phyloP scores from a whole-genome alignment of 495 filamentous ascomycete species.

The Podospora didyma region DNA sequence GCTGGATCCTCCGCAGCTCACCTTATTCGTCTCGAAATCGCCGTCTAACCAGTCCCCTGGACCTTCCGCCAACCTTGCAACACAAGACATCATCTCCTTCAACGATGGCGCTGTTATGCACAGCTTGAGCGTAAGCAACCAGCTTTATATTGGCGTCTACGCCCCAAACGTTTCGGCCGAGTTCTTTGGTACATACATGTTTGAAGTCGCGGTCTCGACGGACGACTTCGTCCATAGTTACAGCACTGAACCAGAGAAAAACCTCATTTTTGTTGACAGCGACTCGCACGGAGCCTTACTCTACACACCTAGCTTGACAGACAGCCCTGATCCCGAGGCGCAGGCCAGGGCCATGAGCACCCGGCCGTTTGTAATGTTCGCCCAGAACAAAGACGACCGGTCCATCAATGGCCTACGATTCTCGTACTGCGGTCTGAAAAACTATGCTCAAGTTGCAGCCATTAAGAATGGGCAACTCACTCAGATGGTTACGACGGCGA shows the following conservation, averaged over 20 bases:
- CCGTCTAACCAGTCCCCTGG: constrained; percentile 64
- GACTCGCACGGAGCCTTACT: constrained; percentile 74
- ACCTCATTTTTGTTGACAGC: constrained; percentile 72
- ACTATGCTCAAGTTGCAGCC: constrained; percentile 56
- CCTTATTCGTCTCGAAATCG: constrained; percentile 71
- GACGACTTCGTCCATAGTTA: constrained; percentile 67
- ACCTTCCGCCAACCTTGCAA: constrained; percentile 44
- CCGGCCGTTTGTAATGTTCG: constrained; percentile 75
- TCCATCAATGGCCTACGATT: constrained; percentile 61
- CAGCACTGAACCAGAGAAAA: constrained; percentile 35
- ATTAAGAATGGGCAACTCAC: constrained; percentile 39
- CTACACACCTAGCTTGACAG: constrained; percentile 64
- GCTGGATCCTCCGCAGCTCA: constrained; percentile 61
- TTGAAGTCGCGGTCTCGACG: constrained; percentile 78
- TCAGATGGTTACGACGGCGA: constrained; percentile 51
- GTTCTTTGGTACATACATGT: constrained; percentile 63
- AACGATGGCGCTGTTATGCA: constrained; percentile 59
- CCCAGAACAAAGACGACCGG: constrained; percentile 57
- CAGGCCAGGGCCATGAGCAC: constrained; percentile 54
- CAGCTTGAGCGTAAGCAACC: constrained; percentile 48
- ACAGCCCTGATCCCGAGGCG: constrained; percentile 33
- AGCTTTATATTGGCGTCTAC: constrained; percentile 71
- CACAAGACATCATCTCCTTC: constrained; percentile 39
- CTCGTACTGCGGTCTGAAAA: constrained; percentile 70
- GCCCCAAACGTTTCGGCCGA: constrained; percentile 56